Conservation (phyloP, 257 asterid species). For the Leptodermis oblonga region DNA sequence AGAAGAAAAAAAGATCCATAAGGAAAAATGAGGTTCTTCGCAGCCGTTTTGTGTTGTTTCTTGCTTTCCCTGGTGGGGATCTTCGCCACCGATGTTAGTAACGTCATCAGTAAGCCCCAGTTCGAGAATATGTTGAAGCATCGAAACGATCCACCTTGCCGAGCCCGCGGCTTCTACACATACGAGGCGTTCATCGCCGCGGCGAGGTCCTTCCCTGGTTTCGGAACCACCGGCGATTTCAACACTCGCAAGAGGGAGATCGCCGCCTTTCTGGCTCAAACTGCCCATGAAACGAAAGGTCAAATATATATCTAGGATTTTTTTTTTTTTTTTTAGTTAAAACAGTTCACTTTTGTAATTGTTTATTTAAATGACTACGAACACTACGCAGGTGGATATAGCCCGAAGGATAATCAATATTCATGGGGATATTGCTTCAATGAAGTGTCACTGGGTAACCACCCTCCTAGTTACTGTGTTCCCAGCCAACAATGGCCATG, state of each 20-base stretch:
- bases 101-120: constrained; percentile 1
- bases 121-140: constrained; percentile 16
- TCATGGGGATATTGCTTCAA: constrained; percentile 28
- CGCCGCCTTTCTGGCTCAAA: constrained; percentile 26
- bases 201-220: constrained; percentile 16
- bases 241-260: constrained; percentile 14
- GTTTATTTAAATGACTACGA: too few species aligned
- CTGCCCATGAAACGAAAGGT: constrained; percentile 27
- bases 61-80: background rate
- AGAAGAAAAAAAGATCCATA: too few species aligned
- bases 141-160: constrained; percentile 14
- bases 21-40: background rate
- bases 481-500: constrained; percentile 18
- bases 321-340: background rate
- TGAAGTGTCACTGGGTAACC: background rate
- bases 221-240: constrained; percentile 21
- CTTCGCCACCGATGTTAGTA: background rate
- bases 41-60: background rate
- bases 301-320: background rate
- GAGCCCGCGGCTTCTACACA: constrained; percentile 15
- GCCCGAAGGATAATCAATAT: constrained; percentile 22
- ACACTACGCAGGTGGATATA: constrained; percentile 24
- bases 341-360: too few species aligned
- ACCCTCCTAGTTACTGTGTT: constrained; percentile 15
- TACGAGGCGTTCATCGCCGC: constrained; percentile 21